Evolutionary conservation across 1,139 yeast genomes (phyloP).

Genomic region (Saccharomyces hybrid): DNA sequence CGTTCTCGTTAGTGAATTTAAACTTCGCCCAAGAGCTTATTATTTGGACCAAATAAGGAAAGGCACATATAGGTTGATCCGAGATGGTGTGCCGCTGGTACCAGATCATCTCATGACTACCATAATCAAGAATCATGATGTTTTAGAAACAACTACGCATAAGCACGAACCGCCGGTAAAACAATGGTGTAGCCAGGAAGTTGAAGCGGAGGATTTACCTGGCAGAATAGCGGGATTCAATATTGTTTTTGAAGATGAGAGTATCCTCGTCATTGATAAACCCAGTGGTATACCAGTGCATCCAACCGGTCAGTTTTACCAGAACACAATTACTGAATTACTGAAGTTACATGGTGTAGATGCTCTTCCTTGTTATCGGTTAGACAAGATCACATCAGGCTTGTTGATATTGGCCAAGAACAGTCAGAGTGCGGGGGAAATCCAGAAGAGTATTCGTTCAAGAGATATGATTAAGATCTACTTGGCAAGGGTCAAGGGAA

Average conservation of each 20-base stretch:
- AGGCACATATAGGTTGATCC: conserved; percentile 17
- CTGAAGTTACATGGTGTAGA: conserved; percentile 35
- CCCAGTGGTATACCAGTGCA: conserved; percentile 78
- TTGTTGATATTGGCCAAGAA: conserved; percentile 52
- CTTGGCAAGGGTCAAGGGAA: conserved; percentile 55
- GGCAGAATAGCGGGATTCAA: conserved; percentile 10
- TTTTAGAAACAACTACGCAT: conserved; percentile 42
- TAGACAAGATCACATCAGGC: conserved; percentile 74
- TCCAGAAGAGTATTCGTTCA: conserved; percentile 41
- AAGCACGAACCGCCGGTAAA: conserved; percentile 57
- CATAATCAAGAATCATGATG: conserved; percentile 40
- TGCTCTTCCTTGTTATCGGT: conserved; percentile 56
- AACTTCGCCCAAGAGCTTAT: conserved; percentile 30
- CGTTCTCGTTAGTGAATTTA: conserved; percentile 66
- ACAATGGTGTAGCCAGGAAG: conserved; percentile 23
- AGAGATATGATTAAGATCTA: conserved; percentile 39
- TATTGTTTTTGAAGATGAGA: conserved; percentile 42
- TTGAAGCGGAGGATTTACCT: conserved; percentile 12
- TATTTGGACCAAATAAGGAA: conserved; percentile 16
- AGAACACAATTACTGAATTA: conserved; percentile 56
- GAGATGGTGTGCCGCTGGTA: conserved; percentile 16
- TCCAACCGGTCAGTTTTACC: conserved; percentile 60
- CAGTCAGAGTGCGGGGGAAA: conserved; percentile 37
- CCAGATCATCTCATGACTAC: conserved; percentile 12
- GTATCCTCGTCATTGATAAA: conserved; percentile 55